A percentile compares a stretch with the other conserved stretches of the same genome.
These are phyloP conservation scores for Zygotorulaspora florentina DNA, from an alignment of 805 yeast species.

Conservation along the genomic window DNA sequence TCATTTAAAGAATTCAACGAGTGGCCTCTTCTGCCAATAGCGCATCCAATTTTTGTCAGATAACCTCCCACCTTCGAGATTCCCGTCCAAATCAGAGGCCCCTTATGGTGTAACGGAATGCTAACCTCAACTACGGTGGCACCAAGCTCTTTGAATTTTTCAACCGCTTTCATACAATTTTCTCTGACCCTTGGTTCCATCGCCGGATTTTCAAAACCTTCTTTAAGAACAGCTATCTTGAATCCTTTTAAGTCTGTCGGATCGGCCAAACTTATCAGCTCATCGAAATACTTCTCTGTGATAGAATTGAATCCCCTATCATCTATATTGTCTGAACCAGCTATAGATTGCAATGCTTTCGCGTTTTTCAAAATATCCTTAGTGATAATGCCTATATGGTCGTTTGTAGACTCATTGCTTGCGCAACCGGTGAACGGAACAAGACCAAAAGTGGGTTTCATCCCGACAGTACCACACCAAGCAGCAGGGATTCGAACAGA, in stretches of 20 bases:
- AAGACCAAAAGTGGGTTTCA: neutral
- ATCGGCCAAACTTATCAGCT: neutral
- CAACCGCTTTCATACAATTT: neutral
- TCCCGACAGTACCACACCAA: neutral
- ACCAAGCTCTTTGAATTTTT: neutral
- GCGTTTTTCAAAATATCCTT: neutral
- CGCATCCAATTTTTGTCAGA: neutral
- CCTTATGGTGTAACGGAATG: neutral
- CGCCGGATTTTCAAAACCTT: neutral
- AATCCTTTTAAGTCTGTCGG: neutral
- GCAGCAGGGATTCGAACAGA: neutral
- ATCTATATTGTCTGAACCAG: neutral
- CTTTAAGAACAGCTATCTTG: neutral
- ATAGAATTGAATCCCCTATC: neutral
- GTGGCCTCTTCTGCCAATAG: neutral
- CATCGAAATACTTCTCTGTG: neutral
- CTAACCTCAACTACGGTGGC: neutral
- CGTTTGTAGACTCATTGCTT: neutral
- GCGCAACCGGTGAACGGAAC: neutral
- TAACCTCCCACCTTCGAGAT: neutral
- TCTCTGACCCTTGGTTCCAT: neutral
- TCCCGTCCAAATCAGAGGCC: neutral
- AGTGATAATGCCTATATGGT: neutral
- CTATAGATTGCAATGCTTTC: neutral
- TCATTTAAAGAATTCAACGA: neutral